These are phyloP conservation scores for Gaillardinia entomophila DNA, from an alignment of 805 yeast genomes.

Conservation along the genomic window DNA sequence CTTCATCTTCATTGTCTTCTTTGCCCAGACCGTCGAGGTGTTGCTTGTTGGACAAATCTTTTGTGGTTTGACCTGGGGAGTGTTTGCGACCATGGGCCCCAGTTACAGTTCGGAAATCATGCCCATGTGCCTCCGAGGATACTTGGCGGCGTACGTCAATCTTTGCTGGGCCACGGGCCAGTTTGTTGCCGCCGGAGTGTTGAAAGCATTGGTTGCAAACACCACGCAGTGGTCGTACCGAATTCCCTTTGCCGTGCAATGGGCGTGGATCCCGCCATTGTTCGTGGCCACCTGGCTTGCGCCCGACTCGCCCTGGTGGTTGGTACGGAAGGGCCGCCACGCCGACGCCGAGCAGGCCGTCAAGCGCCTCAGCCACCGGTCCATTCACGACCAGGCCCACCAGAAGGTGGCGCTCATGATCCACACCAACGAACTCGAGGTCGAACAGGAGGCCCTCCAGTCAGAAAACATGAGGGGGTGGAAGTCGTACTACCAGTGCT, in stretches of 20 bases:
- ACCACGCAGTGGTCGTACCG: conserved; percentile 24
- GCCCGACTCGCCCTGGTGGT: conserved; percentile 47
- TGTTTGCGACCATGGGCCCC: conserved; percentile 31
- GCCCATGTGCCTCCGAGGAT: conserved; percentile 36
- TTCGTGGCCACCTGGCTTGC: conserved; percentile 31
- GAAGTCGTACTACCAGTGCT: conserved; percentile 15
- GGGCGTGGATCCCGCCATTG: conserved; percentile 34
- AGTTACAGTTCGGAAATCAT: conserved; percentile 40
- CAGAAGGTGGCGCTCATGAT: conserved; percentile 17
- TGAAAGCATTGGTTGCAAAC: conserved; percentile 27
- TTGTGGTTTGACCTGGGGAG: conserved; percentile 40
- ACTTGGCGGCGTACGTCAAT: conserved; percentile 33
- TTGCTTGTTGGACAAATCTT: conserved; percentile 38
- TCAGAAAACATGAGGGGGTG: conserved; percentile 13
- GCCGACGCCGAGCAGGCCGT: conserved; percentile 27
- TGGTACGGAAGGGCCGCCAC: conserved; percentile 26
- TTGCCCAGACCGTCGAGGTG: conserved; percentile 27
- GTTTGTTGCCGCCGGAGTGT: conserved; percentile 36
- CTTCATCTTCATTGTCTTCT: conserved; percentile 36
- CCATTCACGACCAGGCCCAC: conserved; percentile 10
- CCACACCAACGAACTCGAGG: conserved; percentile 27
- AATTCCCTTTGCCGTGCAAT: conserved; percentile 37
- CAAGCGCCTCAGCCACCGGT: conserved; percentile 15
- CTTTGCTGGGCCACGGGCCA: conserved; percentile 37
- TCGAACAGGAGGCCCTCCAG: conserved; percentile 20